Conservation (phyloP, 2,329 filamentous ascomycete species). For the Dactylellina leptospora region DNA sequence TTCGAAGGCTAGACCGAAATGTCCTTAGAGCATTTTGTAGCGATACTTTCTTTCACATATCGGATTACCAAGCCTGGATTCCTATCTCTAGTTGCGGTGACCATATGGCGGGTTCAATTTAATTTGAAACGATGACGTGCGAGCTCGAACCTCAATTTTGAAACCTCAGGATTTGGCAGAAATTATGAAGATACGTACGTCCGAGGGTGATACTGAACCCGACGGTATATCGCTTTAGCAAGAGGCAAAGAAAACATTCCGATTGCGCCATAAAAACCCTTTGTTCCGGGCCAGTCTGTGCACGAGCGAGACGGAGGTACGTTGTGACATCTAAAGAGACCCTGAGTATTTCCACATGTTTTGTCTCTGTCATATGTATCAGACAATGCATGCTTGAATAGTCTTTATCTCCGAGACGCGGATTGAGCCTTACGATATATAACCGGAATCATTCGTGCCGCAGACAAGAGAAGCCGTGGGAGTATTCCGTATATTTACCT, state of each 20-base stretch:
- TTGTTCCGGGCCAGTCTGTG: slow-evolving; percentile 9
- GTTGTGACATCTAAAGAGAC: slow-evolving; percentile 32
- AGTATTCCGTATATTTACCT: no score
- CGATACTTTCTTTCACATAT: background rate
- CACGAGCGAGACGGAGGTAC: slow-evolving; percentile 38
- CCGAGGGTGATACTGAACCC: slow-evolving; percentile 17
- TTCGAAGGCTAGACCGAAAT: no score
- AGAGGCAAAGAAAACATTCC: no score
- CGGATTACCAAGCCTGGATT: slow-evolving; percentile 14
- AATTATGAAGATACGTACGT: no score
- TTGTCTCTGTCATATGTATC: slow-evolving; percentile 37
- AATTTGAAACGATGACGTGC: slow-evolving; percentile 53
- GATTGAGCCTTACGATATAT: no score
- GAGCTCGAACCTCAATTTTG: slow-evolving; percentile 30
- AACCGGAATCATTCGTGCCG: no score
- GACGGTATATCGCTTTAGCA: no score
- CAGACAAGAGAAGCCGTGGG: no score
- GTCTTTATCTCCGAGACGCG: background rate
- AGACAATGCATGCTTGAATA: slow-evolving; percentile 20
- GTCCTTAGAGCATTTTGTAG: background rate
- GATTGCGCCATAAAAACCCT: slow-evolving; percentile 39
- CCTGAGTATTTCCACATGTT: slow-evolving; percentile 46
- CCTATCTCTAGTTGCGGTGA: no score
- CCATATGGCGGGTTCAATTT: slow-evolving; percentile 46
- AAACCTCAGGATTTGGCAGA: slow-evolving; percentile 24